A percentile compares a stretch with the other conserved stretches of the same genome.
Conservation (phyloP, 2,329 filamentous ascomycete genomes). For the Aspergillus caelatus region DNA sequence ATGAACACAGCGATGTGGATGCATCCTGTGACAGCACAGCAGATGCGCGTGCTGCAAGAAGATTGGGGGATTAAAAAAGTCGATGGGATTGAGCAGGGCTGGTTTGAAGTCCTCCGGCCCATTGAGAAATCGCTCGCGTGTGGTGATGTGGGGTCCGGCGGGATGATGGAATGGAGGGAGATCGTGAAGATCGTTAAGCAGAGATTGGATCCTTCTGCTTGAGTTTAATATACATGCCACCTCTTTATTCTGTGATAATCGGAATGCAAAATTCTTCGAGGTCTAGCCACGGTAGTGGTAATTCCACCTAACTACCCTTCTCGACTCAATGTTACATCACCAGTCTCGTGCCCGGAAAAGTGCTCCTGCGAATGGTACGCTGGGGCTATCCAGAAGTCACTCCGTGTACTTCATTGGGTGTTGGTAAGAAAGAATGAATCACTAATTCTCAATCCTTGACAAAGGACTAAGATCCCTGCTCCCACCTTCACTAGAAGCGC, state of each 20-base stretch:
- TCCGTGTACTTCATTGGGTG: neutral
- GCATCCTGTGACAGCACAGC: conserved; percentile 76
- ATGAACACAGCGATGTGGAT: conserved; percentile 94
- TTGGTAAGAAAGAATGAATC: neutral
- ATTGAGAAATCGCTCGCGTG: conserved; percentile 79
- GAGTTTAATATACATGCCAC: neutral
- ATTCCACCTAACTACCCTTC: neutral
- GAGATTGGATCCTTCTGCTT: neutral
- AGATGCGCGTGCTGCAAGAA: conserved; percentile 69
- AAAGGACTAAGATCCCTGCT: neutral
- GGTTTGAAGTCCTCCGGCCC: conserved; percentile 74
- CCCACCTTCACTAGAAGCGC: neutral
- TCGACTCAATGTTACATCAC: neutral
- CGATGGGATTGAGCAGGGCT: conserved; percentile 41
- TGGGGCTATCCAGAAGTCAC: neutral
- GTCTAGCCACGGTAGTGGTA: neutral
- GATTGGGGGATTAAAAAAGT: conserved; percentile 67
- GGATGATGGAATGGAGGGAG: conserved; percentile 78
- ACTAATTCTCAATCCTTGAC: neutral
- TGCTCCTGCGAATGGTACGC: neutral
- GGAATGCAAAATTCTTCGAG: neutral
- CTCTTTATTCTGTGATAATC: neutral
- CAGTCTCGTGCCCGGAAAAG: neutral
- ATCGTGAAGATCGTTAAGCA: conserved; percentile 70
- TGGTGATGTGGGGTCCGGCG: conserved; percentile 79